phyloP scores from a whole-genome alignment of 2,329 filamentous ascomycete species.

The Eutypa lata region DNA sequence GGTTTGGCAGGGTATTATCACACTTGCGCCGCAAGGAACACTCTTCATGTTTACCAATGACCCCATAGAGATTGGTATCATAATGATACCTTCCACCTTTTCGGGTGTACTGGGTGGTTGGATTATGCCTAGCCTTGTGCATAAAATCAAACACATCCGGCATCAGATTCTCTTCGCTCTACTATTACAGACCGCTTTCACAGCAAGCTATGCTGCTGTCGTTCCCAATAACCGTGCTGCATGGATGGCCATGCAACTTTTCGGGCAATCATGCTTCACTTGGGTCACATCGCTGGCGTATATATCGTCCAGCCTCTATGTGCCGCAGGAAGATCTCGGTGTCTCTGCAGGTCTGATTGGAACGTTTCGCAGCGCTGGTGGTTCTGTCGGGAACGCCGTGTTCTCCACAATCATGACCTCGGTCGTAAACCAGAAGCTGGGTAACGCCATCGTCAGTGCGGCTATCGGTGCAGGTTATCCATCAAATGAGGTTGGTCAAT shows the following conservation, averaged over 20 bases:
- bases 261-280: conserved; percentile 29
- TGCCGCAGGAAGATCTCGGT: conserved; percentile 27
- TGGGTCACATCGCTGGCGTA: conserved; percentile 30
- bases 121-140: conserved; percentile 27
- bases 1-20: conserved; percentile 25
- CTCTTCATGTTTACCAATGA: conserved; percentile 30
- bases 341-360: conserved; percentile 28
- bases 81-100: conserved; percentile 20
- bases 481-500: conserved; percentile 10
- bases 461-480: conserved; percentile 25
- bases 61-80: conserved; percentile 24
- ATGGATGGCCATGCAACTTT: conserved; percentile 28
- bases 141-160: conserved; percentile 28
- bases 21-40: conserved; percentile 25
- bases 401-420: conserved; percentile 30
- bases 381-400: conserved; percentile 32
- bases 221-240: conserved; percentile 24
- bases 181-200: conserved; percentile 26
- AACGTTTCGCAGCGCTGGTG: conserved; percentile 28
- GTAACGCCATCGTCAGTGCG: conserved; percentile 21
- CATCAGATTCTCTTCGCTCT: conserved; percentile 28
- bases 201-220: conserved; percentile 23
- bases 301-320: conserved; percentile 25
- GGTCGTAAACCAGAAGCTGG: conserved; percentile 25
- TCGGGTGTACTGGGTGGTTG: conserved; percentile 23